Evolutionary conservation across 306 rosid species (phyloP), one percentile per base, ranked within the genome.

Genomic region (Rosa lucieae): DNA sequence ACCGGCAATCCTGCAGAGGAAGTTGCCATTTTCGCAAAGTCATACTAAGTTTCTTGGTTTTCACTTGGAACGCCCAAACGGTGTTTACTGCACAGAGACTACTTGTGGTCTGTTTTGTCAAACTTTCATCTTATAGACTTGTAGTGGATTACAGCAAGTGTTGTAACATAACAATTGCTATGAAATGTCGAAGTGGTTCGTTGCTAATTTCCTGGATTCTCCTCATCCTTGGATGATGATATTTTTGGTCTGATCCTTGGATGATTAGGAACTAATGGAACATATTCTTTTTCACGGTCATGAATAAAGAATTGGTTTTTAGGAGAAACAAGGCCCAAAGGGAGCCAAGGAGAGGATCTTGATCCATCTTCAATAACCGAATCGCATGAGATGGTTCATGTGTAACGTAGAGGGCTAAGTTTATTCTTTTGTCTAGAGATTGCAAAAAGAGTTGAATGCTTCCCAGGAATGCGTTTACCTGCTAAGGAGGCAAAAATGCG

Each of bases 1-100:
- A 95, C 96, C 3, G 94, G 97, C 75, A 84, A 91, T 52, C 84
- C 90, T 72, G 96, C 97, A 5, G 89, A 85, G 68, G 99, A 92
- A 85, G 99, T 92, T 52, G 99, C 99, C 70, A 89, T 95, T 79
- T 92, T 95, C 79, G 96, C 98, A 47, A 95, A 92, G 84, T 95
- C 99, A 20, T 94, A 94, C 83, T 92, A 71, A 79, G 53, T 67
- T 78, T 72, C 84, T 85, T 21, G 75, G 40, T 35, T 52, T 44
- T 82, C 21, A n/a, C 56, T 21, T 46, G 61, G 10, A 65, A 85
- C 51, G 32, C 32, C 32, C 73, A 29, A 32, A 73, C 66, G 58
- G 3, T 77, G 78, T 49, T 62, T 48, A 26, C 78, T 10, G 78
- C 26, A 62, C 70, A 15, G 56, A 40, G 46, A 10, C 46, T 74